These are phyloP conservation scores for Rachicladosporium sp. DNA, from an alignment of 2,329 filamentous ascomycete species.

Conservation along the genomic window DNA sequence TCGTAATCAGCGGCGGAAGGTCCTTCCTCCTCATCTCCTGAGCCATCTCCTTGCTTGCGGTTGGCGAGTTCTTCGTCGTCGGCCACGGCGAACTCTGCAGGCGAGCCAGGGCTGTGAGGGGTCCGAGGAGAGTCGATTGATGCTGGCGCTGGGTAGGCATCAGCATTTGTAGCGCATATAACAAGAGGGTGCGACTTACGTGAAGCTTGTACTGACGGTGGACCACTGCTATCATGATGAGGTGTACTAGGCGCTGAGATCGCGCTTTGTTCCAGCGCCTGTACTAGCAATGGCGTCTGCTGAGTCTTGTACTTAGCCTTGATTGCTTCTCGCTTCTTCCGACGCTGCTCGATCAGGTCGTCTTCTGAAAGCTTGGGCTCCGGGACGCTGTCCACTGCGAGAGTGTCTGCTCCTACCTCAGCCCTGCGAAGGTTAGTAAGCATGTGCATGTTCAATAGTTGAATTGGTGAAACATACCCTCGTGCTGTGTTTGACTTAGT, in stretches of 20 bases:
- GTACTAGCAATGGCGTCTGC: constrained; percentile 46
- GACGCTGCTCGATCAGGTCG: constrained; percentile 71
- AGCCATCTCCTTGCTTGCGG: constrained; percentile 16
- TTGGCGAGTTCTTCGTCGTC: constrained; percentile 30
- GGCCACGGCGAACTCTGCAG: constrained; percentile 27
- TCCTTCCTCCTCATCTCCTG: constrained; percentile 46
- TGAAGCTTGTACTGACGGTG: constrained; percentile 11
- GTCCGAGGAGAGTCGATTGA: constrained; percentile 17
- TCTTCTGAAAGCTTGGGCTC: constrained; percentile 57
- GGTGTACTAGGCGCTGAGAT: constrained; percentile 49
- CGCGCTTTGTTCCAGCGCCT: constrained; percentile 48
- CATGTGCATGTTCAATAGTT: too few species aligned
- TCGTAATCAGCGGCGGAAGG: constrained; percentile 92
- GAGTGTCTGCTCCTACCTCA: too few species aligned
- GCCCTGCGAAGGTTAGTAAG: too few species aligned
- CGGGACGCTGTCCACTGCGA: constrained; percentile 6
- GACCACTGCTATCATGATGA: constrained; percentile 14
- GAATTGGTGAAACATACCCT: too few species aligned
- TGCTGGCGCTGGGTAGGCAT: constrained; percentile 8
- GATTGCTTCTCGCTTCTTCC: constrained; percentile 72
- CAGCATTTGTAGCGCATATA: background rate
- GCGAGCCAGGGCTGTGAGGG: constrained; percentile 19
- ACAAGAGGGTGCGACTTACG: too few species aligned
- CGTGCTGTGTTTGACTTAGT: too few species aligned
- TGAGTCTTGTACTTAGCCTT: constrained; percentile 66